These are phyloP conservation scores for Dipteronia sinensis DNA, from an alignment of 345 rosid genomes.

Conservation along the genomic window DNA sequence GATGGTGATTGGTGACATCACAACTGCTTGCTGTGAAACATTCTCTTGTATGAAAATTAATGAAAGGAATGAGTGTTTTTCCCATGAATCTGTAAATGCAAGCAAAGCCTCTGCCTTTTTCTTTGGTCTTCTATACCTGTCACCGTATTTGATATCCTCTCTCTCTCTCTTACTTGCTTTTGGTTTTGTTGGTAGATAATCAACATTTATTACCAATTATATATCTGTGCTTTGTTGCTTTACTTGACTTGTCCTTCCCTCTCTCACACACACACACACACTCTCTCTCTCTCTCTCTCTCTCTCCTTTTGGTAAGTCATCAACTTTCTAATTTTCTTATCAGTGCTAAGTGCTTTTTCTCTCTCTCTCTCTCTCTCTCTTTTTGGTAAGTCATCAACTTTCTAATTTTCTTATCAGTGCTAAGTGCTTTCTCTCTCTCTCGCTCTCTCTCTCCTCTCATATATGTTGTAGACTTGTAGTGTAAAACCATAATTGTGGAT, in stretches of 20 bases:
- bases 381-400: constrained; percentile 27
- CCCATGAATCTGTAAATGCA: constrained; percentile 42
- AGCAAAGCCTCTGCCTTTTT: constrained; percentile 40
- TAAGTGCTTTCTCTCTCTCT: constrained; percentile 21
- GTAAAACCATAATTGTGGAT: constrained; percentile 32
- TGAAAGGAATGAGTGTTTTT: constrained; percentile 7
- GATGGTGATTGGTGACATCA: constrained; percentile 49
- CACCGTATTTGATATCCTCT: not conserved
- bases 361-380: constrained; percentile 8
- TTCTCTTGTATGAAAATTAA: constrained; percentile 17
- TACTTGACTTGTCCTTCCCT: constrained; percentile 17
- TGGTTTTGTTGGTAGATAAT: constrained; percentile 13
- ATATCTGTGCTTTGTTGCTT: constrained; percentile 2
- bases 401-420: constrained; percentile 16
- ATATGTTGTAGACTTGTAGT: not conserved
- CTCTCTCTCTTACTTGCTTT: not conserved
- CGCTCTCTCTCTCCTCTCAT: constrained; percentile 19
- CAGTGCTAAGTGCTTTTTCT: too few species aligned
- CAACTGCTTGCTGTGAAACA: constrained; percentile 37
- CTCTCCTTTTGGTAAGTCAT: too few species aligned
- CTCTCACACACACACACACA: not conserved
- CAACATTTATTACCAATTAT: constrained; percentile 13
- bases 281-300: too few species aligned
- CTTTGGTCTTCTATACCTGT: constrained; percentile 26
- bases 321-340: too few species aligned